Percentiles rank a stretch among this genome's conserved stretches.
phyloP scores from a whole-genome alignment of 2,329 filamentous ascomycete species.

The Plenodomus lindquistii region DNA sequence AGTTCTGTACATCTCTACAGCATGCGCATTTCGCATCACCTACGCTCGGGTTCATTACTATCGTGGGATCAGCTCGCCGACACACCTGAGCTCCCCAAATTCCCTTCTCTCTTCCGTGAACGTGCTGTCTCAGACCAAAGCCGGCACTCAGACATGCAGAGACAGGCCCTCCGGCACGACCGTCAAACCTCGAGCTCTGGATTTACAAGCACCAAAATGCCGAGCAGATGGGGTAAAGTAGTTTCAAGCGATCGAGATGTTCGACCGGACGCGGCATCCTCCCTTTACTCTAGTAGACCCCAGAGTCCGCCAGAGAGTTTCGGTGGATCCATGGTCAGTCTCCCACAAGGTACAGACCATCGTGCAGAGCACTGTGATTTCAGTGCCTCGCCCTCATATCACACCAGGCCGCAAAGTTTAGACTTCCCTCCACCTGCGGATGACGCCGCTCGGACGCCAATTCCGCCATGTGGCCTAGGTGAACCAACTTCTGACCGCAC shows the following conservation, averaged over 20 bases:
- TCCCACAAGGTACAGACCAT: slow-evolving; percentile 5
- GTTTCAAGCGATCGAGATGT: slow-evolving; percentile 17
- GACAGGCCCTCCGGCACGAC: slow-evolving; percentile 21
- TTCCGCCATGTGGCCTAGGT: slow-evolving; percentile 10
- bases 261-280: slow-evolving; percentile 36
- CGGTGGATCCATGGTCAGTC: slow-evolving; percentile 26
- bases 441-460: slow-evolving; percentile 27
- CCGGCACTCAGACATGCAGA: slow-evolving; percentile 11
- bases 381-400: slow-evolving; percentile 11
- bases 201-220: slow-evolving; percentile 42
- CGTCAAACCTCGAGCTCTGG: slow-evolving; percentile 43
- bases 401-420: slow-evolving; percentile 17
- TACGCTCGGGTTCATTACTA: slow-evolving; percentile 48
- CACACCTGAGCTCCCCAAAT: slow-evolving; percentile 20
- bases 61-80: slow-evolving; percentile 41
- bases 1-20: slow-evolving; percentile 47
- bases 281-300: slow-evolving; percentile 47
- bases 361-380: slow-evolving; percentile 9
- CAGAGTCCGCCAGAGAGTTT: slow-evolving; percentile 42
- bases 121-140: slow-evolving; percentile 27
- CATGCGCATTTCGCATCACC: slow-evolving; percentile 52
- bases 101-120: slow-evolving; percentile 15
- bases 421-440: slow-evolving; percentile 29
- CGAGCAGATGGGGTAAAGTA: slow-evolving; percentile 45
- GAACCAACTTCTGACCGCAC: slow-evolving; percentile 9